These are phyloP conservation scores for Boletellus sp. DNA, from an alignment of 768 basidiomycete genomes.

Conservation along the genomic window DNA sequence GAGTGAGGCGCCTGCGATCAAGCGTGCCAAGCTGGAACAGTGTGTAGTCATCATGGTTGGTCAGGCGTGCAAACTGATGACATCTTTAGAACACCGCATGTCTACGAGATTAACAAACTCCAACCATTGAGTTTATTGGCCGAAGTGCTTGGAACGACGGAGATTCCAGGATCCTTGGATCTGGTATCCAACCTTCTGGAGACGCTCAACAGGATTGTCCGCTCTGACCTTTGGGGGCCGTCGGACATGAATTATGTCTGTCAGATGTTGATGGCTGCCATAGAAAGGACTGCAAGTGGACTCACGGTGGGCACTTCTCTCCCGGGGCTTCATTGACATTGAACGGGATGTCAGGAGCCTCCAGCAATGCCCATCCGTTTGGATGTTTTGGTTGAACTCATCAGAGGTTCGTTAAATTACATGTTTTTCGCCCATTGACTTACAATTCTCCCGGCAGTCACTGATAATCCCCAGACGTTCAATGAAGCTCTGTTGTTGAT, in stretches of 20 bases:
- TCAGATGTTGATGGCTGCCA: slow-evolving; percentile 79
- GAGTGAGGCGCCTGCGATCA: slow-evolving; percentile 48
- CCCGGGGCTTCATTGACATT: neutral
- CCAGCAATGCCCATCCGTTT: slow-evolving; percentile 64
- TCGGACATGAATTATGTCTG: slow-evolving; percentile 76
- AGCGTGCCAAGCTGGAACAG: slow-evolving; percentile 62
- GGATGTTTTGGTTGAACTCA: slow-evolving; percentile 84
- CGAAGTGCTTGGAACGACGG: slow-evolving; percentile 65
- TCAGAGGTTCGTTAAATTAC: slow-evolving; percentile 52
- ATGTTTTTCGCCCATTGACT: neutral
- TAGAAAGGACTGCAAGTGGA: slow-evolving; percentile 60
- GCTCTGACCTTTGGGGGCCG: slow-evolving; percentile 47
- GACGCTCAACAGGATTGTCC: slow-evolving; percentile 62
- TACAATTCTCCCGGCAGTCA: slow-evolving; percentile 45
- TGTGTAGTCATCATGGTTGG: slow-evolving; percentile 38
- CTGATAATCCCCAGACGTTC: slow-evolving; percentile 91
- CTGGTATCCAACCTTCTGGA: slow-evolving; percentile 72
- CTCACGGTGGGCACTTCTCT: slow-evolving; percentile 43
- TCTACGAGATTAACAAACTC: slow-evolving; percentile 38
- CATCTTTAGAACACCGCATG: slow-evolving; percentile 11
- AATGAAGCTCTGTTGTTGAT: slow-evolving; percentile 88
- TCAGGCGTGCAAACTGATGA: neutral
- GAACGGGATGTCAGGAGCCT: slow-evolving; percentile 40
- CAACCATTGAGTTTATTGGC: slow-evolving; percentile 54
- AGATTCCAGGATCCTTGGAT: slow-evolving; percentile 66